Evolutionary conservation across 2,329 filamentous ascomycete species (phyloP).

Genomic region (Mollisia scopiformis): DNA sequence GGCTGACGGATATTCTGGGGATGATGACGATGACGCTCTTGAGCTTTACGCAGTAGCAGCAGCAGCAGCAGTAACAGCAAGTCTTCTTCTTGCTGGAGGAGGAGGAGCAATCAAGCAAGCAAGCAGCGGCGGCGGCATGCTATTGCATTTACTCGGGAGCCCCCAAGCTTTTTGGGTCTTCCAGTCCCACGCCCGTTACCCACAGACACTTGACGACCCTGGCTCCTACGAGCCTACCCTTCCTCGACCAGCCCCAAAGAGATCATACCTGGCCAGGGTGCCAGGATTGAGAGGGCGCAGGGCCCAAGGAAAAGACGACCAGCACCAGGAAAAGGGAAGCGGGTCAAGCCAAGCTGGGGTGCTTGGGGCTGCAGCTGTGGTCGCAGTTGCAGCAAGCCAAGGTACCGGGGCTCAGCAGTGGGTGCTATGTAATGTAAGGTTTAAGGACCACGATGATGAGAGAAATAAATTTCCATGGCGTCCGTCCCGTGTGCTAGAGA

Average conservation of each 20-base stretch:
- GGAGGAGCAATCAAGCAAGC: neutral
- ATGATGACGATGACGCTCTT: constrained; percentile 22
- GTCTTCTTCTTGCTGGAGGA: constrained; percentile 7
- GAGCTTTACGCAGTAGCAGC: constrained; percentile 15
- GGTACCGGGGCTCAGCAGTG: constrained; percentile 19
- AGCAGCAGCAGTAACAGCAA: constrained; percentile 18
- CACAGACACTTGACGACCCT: constrained; percentile 33
- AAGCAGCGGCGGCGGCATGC: constrained; percentile 17
- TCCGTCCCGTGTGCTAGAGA: neutral
- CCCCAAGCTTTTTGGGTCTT: constrained; percentile 27
- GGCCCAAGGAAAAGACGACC: neutral
- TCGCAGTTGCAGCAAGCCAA: constrained; percentile 18
- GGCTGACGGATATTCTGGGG: constrained; percentile 26
- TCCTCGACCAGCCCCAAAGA: constrained; percentile 18
- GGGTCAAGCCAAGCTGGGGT: constrained; percentile 22
- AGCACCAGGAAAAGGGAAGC: neutral
- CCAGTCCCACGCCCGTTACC: constrained; percentile 32
- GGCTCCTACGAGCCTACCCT: too few relatives aligned
- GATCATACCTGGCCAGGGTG: constrained; percentile 20
- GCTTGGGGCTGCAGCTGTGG: constrained; percentile 23
- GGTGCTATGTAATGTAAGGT: constrained; percentile 12
- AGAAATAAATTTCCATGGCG: too few relatives aligned
- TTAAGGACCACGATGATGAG: neutral
- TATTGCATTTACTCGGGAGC: constrained; percentile 23
- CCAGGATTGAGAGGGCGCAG: neutral